These are phyloP conservation scores for Suhomyces anneliseae DNA, from an alignment of 1,139 yeast species.

Conservation along the genomic window DNA sequence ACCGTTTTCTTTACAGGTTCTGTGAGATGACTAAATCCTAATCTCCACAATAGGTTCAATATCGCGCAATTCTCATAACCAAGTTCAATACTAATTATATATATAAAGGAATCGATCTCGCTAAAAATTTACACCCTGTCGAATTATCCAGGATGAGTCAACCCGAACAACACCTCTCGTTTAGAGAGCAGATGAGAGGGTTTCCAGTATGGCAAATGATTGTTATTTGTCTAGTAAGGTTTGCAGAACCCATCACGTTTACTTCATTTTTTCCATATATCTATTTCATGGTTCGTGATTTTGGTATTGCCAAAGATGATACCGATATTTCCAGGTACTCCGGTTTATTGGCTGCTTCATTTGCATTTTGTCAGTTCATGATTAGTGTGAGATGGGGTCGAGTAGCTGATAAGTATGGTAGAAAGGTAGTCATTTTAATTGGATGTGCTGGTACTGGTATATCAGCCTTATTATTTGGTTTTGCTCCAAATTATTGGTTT, in stretches of 20 bases:
- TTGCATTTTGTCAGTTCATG: conserved; percentile 39
- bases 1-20: too few relatives aligned
- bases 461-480: conserved; percentile 34
- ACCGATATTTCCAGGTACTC: conserved; percentile 38
- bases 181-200: conserved; percentile 29
- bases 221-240: conserved; percentile 32
- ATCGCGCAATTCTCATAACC: neutral
- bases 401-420: conserved; percentile 32
- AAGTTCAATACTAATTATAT: neutral
- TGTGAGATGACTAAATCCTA: neutral
- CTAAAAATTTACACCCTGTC: neutral
- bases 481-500: conserved; percentile 33
- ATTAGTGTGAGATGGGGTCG: conserved; percentile 41
- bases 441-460: conserved; percentile 35
- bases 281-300: conserved; percentile 42
- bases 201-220: conserved; percentile 38
- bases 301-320: conserved; percentile 34
- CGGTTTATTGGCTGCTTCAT: conserved; percentile 39
- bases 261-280: conserved; percentile 42
- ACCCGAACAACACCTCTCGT: conserved; percentile 17
- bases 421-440: conserved; percentile 31
- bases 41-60: too few relatives aligned
- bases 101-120: neutral
- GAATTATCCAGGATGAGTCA: neutral
- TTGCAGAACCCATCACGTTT: conserved; percentile 40